These are phyloP conservation scores for Fabrea salina DNA, from an alignment of 169 alveolate genomes.

Conservation along the genomic window DNA sequence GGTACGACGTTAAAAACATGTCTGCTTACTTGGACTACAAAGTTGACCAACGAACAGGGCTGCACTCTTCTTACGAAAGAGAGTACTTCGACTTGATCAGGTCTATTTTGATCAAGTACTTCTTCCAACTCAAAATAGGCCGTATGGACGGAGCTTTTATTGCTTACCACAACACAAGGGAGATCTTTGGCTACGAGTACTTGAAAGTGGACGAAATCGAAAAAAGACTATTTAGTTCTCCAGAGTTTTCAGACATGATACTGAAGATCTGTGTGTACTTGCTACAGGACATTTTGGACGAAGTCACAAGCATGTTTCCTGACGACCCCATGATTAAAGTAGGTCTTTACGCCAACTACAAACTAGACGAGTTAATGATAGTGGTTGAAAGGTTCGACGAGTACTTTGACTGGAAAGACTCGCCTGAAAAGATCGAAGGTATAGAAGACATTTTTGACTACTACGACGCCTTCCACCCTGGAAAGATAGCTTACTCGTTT, in stretches of 20 bases:
- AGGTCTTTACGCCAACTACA: conserved; percentile 61
- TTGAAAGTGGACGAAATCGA: conserved; percentile 67
- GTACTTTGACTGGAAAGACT: conserved; percentile 39
- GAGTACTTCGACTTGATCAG: conserved; percentile 75
- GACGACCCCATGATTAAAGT: conserved; percentile 47
- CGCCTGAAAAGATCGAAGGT: conserved; percentile 35
- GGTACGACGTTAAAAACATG: conserved; percentile 68
- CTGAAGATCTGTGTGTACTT: conserved; percentile 48
- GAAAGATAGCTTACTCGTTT: conserved; percentile 57
- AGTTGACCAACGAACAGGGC: conserved; percentile 48
- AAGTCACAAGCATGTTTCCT: conserved; percentile 31
- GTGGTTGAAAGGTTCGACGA: conserved; percentile 66
- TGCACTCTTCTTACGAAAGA: conserved; percentile 66
- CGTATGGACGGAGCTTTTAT: conserved; percentile 78
- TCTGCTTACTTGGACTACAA: conserved; percentile 68
- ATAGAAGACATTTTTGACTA: conserved; percentile 66
- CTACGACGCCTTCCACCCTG: conserved; percentile 42
- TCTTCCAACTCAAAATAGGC: conserved; percentile 69
- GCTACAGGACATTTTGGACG: conserved; percentile 51
- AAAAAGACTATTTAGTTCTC: conserved; percentile 67
- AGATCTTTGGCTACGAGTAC: conserved; percentile 73
- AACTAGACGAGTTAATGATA: conserved; percentile 40
- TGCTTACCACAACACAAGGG: conserved; percentile 74
- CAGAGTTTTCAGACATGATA: conserved; percentile 53
- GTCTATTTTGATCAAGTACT: conserved; percentile 67